Base-by-base conservation (phyloP, 2,329 filamentous ascomycete species). In the Sporothrix luriei region DNA sequence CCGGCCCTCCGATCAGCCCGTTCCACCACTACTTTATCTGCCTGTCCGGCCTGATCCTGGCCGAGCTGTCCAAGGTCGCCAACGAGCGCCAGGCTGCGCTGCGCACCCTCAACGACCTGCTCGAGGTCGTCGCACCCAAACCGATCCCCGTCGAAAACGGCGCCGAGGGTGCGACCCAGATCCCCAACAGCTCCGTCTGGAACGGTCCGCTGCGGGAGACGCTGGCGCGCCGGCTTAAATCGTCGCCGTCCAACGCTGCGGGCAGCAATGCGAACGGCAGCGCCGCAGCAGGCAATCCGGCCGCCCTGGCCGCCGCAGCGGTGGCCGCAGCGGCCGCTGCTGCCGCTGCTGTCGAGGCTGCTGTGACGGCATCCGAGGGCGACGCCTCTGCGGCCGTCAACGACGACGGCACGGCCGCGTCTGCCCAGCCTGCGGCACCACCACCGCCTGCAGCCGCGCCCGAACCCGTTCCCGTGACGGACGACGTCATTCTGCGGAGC, bases 21-120 rank as follows among this genome's bases (percentile, higher is more conserved):
- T 79, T 92, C 57, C 88, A 87, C 69, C 88, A 91, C 75, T 88
- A 92, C 75, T 90, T 90, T 73, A 84, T 84, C 68, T 84, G 83
- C 14, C 68, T 75, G n/a, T 54, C 72, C 0, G 71, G 69, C 1
- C 64, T 73, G 13, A 84, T 85, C n/a, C 80, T 93, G 4, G 78
- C 87, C 62, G 86, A 89, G 73, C 81, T 92, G 46, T 79, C 80
- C 43, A 86, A 84, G 73, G 78, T 84, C 10, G 84, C 87, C 71
- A 46, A 46, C 21, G 87, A 84, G 2, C 83, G 82, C 57, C 84
- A 87, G 5, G 88, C 88, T 0, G 81, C 81, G 16, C 80, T 81
- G 69, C 80, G 87, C 9, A 81, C 87, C 3, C 81, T 90, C 29
- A 84, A 82, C 71, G 82, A 86, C 29, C 81, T 92, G 40, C 76